Evolutionary conservation across 805 yeast genomes (phyloP).

Genomic region (Wickerhamiella nectarea): DNA sequence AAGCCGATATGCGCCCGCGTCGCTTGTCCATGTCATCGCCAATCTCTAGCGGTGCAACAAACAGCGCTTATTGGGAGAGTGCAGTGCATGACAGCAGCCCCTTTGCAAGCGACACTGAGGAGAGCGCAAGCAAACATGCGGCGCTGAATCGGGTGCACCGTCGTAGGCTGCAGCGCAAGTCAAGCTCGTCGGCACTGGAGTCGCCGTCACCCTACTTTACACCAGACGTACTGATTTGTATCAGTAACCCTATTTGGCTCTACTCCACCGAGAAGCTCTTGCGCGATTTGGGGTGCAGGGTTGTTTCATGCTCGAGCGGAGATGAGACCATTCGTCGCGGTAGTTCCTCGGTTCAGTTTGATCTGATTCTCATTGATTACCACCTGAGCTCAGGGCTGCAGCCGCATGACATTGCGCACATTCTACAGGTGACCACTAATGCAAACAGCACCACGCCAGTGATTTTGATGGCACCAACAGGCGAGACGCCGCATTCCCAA

Average conservation of each 20-base stretch:
- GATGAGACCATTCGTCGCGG: constrained; percentile 73
- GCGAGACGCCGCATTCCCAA: constrained; percentile 21
- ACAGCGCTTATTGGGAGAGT: constrained; percentile 27
- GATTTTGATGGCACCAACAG: constrained; percentile 41
- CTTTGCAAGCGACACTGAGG: constrained; percentile 16
- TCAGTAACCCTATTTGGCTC: constrained; percentile 72
- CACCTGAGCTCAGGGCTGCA: constrained; percentile 32
- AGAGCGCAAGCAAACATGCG: constrained; percentile 12
- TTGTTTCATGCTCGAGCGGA: constrained; percentile 61
- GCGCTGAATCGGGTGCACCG: constrained; percentile 15
- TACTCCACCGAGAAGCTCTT: constrained; percentile 51
- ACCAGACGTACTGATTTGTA: constrained; percentile 57
- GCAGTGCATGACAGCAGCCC: constrained; percentile 28
- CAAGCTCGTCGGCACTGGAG: constrained; percentile 8
- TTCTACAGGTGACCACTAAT: constrained; percentile 66
- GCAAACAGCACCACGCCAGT: constrained; percentile 68
- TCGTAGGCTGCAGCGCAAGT: constrained; percentile 16
- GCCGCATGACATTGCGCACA: constrained; percentile 58
- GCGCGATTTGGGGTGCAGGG: constrained; percentile 63
- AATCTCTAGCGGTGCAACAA: constrained; percentile 11
- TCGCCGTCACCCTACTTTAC: background rate
- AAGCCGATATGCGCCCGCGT: constrained; percentile 24
- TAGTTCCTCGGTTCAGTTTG: constrained; percentile 73
- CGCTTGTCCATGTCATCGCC: constrained; percentile 37
- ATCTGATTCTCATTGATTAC: constrained; percentile 64